phyloP scores from a whole-genome alignment of 2,329 filamentous ascomycete genomes.

The Exophiala calicioides region DNA sequence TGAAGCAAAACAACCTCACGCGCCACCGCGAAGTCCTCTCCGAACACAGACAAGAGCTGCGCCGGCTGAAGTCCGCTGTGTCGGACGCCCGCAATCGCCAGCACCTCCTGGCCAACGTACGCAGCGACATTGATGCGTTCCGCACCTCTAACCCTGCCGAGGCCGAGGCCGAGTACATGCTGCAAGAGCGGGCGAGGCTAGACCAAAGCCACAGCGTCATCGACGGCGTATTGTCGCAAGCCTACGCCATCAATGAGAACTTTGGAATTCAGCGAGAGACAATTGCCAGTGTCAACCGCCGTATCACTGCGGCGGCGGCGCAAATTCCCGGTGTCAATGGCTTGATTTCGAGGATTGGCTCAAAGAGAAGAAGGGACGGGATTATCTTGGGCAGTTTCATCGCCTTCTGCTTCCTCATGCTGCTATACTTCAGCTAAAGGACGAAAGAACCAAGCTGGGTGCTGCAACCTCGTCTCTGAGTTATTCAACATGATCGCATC shows the following conservation, averaged over 20 bases:
- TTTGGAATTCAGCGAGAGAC: slow-evolving; percentile 87
- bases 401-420: slow-evolving; percentile 83
- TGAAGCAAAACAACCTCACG: slow-evolving; percentile 95
- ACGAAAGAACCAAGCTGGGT: too few species aligned
- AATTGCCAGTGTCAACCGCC: slow-evolving; percentile 80
- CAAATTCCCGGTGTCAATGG: slow-evolving; percentile 92
- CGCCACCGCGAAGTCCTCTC: slow-evolving; percentile 87
- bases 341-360: slow-evolving; percentile 87
- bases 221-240: slow-evolving; percentile 88
- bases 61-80: slow-evolving; percentile 71
- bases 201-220: slow-evolving; percentile 88
- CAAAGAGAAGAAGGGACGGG: slow-evolving; percentile 91
- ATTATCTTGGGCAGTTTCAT: slow-evolving; percentile 92
- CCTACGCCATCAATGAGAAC: slow-evolving; percentile 92
- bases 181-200: slow-evolving; percentile 80
- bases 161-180: slow-evolving; percentile 94
- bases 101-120: slow-evolving; percentile 87
- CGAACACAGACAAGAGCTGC: slow-evolving; percentile 81
- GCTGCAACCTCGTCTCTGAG: background rate
- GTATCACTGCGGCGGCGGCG: slow-evolving; percentile 85
- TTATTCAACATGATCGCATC: background rate
- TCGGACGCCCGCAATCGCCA: slow-evolving; percentile 78
- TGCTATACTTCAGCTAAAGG: slow-evolving; percentile 57
- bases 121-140: slow-evolving; percentile 88
- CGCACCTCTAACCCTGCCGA: slow-evolving; percentile 76